Conservation (phyloP, 345 rosid species). For the Eucalyptus camaldulensis region DNA sequence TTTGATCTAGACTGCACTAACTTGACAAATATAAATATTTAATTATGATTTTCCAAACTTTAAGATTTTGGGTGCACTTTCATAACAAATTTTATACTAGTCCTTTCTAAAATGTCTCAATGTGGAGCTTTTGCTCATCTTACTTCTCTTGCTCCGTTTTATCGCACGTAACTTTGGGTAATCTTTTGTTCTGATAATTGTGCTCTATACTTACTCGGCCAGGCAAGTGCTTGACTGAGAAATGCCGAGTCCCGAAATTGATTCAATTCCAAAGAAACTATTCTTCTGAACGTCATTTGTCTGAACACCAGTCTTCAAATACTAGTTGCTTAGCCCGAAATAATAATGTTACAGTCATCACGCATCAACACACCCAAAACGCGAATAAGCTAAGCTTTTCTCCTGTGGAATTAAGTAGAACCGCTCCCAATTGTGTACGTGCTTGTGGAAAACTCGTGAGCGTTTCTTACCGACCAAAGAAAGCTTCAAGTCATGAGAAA, state of each 20-base stretch:
- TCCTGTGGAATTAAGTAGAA: not conserved
- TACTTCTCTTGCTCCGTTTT: not conserved
- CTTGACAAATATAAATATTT: not conserved
- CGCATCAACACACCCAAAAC: not conserved
- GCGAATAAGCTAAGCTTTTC: not conserved
- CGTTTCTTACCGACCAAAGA: not conserved
- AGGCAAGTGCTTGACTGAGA: not conserved
- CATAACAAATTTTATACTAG: not conserved
- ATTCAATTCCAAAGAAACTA: not conserved
- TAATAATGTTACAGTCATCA: not conserved
- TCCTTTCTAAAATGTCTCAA: not conserved
- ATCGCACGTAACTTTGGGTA: not conserved
- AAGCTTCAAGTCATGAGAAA: not conserved
- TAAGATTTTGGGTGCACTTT: not conserved
- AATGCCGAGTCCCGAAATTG: not conserved
- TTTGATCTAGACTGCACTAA: not conserved
- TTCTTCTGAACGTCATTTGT: not conserved
- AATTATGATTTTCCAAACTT: not conserved
- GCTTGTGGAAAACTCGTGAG: not conserved
- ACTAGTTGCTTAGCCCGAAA: not conserved
- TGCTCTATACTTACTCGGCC: not conserved
- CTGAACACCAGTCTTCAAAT: not conserved
- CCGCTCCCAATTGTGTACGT: not conserved
- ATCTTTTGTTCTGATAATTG: not conserved
- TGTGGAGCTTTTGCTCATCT: not conserved